Conservation (phyloP, 1,284 basidiomycete species). For the Rhodotorula sp. region DNA sequence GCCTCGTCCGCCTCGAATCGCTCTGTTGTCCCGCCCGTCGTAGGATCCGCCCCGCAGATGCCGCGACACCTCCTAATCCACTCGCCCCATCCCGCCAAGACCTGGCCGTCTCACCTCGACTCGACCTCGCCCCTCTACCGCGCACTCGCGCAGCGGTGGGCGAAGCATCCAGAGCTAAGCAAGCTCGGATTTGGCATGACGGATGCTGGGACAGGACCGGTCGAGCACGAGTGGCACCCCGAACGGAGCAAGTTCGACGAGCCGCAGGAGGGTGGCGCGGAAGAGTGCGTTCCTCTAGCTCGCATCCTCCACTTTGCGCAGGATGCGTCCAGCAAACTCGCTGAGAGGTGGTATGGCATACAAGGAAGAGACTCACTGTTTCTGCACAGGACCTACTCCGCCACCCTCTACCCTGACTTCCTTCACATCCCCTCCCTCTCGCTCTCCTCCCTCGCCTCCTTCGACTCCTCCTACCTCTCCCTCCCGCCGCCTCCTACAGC, state of each 20-base stretch:
- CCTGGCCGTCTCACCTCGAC: conserved; percentile 43
- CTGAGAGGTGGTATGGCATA: not conserved
- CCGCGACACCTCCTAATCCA: conserved; percentile 33
- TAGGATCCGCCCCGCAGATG: conserved; percentile 21
- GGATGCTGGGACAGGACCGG: conserved; percentile 3
- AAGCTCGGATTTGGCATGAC: conserved; percentile 20
- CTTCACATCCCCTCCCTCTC: conserved; percentile 16
- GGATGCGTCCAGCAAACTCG: too few relatives aligned
- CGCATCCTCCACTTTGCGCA: not conserved
- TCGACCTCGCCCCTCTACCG: conserved; percentile 30
- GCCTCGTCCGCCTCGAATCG: not conserved
- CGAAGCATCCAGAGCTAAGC: conserved; percentile 2
- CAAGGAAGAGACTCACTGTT: not conserved
- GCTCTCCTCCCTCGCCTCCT: conserved; percentile 15
- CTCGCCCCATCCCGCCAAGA: conserved; percentile 3
- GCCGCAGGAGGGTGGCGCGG: not conserved
- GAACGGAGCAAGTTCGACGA: conserved; percentile 18
- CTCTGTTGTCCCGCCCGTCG: conserved; percentile 3
- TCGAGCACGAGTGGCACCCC: conserved; percentile 20
- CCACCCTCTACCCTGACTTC: conserved; percentile 39
- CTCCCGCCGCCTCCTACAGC: not conserved
- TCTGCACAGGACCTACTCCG: conserved; percentile 20
- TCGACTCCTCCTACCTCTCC: conserved; percentile 23
- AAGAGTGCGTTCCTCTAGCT: conserved; percentile 5
- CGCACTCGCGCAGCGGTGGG: conserved; percentile 20